A percentile compares a stretch with the other conserved stretches of the same genome.
phyloP scores from a whole-genome alignment of 2,329 filamentous ascomycete genomes.

The Cladophialophora immunda region DNA sequence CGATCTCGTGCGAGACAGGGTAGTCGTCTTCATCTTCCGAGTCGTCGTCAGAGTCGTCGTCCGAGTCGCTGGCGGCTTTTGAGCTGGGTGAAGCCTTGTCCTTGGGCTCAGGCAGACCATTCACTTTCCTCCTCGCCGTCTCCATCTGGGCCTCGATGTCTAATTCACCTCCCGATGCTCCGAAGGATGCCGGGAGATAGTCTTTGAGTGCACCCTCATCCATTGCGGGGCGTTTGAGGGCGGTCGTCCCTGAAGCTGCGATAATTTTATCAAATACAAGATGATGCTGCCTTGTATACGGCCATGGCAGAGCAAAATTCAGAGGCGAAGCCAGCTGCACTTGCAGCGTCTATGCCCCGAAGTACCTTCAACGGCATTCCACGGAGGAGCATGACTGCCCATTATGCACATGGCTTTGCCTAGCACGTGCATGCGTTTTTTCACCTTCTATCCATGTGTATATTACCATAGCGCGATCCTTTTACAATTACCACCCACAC shows the following conservation, averaged over 20 bases:
- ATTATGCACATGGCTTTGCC: background rate
- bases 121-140: slow-evolving; percentile 71
- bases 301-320: background rate
- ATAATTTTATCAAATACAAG: background rate
- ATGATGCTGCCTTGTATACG: background rate
- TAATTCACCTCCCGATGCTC: slow-evolving; percentile 77
- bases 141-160: slow-evolving; percentile 84
- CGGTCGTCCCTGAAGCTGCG: background rate
- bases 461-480: background rate
- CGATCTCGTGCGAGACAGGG: slow-evolving; percentile 89
- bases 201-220: slow-evolving; percentile 57
- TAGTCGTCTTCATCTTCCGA: slow-evolving; percentile 82
- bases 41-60: slow-evolving; percentile 60
- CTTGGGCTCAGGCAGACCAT: slow-evolving; percentile 47
- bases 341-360: background rate
- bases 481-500: background rate
- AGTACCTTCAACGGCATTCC: background rate
- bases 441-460: background rate
- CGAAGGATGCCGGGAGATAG: slow-evolving; percentile 84
- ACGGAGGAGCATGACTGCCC: background rate
- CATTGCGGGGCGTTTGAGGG: slow-evolving; percentile 20
- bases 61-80: slow-evolving; percentile 49
- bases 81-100: slow-evolving; percentile 44
- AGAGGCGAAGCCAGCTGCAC: background rate
- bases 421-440: background rate